Conservation (phyloP, 805 yeast species). For the Wickerhamiella parazyma region DNA sequence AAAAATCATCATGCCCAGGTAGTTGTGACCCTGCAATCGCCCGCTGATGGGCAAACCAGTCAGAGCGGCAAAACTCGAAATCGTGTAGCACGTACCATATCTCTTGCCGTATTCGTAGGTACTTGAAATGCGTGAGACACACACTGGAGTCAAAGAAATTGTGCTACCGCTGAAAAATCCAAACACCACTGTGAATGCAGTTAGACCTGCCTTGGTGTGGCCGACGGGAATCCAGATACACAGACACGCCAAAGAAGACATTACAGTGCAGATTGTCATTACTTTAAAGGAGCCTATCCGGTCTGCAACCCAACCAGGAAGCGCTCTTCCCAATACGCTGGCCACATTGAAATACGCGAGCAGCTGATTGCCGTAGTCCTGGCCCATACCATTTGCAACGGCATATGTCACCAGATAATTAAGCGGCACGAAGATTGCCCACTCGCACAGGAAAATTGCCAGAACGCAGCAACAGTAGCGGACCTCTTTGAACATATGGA, state of each 20-base stretch:
- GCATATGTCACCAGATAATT: conserved; percentile 50
- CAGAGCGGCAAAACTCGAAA: conserved; percentile 27
- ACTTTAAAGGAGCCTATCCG: conserved; percentile 43
- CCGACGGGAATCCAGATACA: conserved; percentile 54
- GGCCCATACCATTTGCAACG: conserved; percentile 32
- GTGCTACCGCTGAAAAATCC: conserved; percentile 42
- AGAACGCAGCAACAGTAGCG: conserved; percentile 21
- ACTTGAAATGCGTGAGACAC: conserved; percentile 52
- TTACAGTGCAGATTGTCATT: conserved; percentile 35
- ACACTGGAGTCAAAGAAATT: conserved; percentile 51
- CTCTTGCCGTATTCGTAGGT: conserved; percentile 54
- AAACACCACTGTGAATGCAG: conserved; percentile 35
- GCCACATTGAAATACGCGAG: conserved; percentile 32
- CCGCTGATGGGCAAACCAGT: conserved; percentile 30
- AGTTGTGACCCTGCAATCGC: conserved; percentile 21
- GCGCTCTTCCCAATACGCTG: conserved; percentile 40
- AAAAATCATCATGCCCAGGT: conserved; percentile 25
- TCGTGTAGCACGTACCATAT: conserved; percentile 51
- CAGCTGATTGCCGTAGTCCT: conserved; percentile 26
- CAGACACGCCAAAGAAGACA: conserved; percentile 36
- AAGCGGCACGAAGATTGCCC: conserved; percentile 37
- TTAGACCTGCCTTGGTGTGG: conserved; percentile 31
- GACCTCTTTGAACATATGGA: conserved; percentile 22
- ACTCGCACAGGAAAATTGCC: conserved; percentile 31
- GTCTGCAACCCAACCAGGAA: conserved; percentile 46